phyloP scores from a whole-genome alignment of 2,329 filamentous ascomycete species.

The Ophiostoma himal-ulmi region DNA sequence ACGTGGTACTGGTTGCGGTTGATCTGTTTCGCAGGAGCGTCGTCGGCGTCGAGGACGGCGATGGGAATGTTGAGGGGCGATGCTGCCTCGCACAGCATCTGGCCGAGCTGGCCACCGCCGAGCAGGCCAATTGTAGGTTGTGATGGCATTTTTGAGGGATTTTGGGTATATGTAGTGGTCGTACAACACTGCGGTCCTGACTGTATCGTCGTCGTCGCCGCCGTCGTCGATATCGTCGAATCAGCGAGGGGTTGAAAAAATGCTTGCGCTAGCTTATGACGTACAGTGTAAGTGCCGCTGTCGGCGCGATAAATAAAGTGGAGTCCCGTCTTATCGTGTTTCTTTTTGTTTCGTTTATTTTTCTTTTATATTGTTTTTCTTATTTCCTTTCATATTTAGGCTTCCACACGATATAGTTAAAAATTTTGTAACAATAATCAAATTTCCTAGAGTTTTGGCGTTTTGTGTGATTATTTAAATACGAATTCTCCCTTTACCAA shows the following conservation, averaged over 20 bases:
- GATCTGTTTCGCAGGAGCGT: constrained; percentile 79
- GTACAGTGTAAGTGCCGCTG: constrained; percentile 2
- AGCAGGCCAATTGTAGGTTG: constrained; percentile 42
- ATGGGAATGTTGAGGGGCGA: constrained; percentile 66
- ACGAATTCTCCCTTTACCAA: no score
- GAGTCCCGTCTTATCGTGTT: not conserved
- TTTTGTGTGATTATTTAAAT: no score
- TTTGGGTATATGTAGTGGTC: not conserved
- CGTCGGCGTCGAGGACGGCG: constrained; percentile 69
- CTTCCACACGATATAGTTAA: no score
- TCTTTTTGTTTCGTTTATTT: not conserved
- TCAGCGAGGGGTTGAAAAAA: constrained; percentile 12
- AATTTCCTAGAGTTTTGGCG: no score
- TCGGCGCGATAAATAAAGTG: not conserved
- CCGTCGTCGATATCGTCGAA: not conserved
- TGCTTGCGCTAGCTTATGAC: constrained; percentile 6
- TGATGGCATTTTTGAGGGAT: not conserved
- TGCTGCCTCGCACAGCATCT: constrained; percentile 90
- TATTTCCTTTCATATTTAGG: not conserved
- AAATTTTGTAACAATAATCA: no score
- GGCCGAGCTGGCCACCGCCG: constrained; percentile 70
- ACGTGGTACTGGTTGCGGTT: constrained; percentile 63
- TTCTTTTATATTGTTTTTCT: not conserved
- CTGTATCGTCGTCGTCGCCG: not conserved
- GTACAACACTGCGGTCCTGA: not conserved